Base-by-base conservation (phyloP, 805 yeast species). In the Yarrowia alimentaria region DNA sequence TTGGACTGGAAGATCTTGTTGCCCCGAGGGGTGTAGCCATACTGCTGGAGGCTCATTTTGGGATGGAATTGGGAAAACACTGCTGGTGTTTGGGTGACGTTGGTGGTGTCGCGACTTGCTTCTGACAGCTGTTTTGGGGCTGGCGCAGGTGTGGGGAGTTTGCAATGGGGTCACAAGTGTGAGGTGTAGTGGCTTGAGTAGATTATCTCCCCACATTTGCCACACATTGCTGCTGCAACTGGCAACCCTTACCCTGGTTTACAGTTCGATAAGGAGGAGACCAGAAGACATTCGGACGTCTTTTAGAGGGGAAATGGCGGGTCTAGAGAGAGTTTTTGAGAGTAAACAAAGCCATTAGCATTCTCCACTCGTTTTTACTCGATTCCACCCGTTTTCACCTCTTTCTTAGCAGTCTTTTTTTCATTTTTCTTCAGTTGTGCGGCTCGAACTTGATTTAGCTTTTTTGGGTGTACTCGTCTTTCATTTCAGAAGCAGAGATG, bases 211-310 rank as follows among this genome's bases (percentile, higher is more conserved):
- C 24, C 43, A 37, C 43, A 17, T 37, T 24, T 24, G 43, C 29
- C 43, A 37, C 29, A 30, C 43, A 37, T 37, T 37, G 43, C 25
- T 37, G 43, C 43, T 37, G 43, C 24, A 37, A 30, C 17, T 24
- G 19, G 43, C 20, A 24, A 37, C 43, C 43, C 43, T 25, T 37
- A 8, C 43, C 43, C 43, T 37, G 9, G 33, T 26, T 28, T 40
- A 40, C 33, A 9, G 47, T 40, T 40, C 25, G 47, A 40, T 40
- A 40, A 40, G 47, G 47, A 18, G 10, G 43, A 11, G 17, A 17
- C 10, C 10, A 22, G 25, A 22, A 22, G 10, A 7, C 25, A 22
- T 22, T 10, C 10, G 10, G 25, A 22, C 25, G 25, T 7, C 10
- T 22, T 22, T 7, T 8, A 22, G 10, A 22, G 7, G 10, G 10